Evolutionary conservation across 208 protist genomes (phyloP), one percentile per base, ranked within the genome.

Genomic region (Leishmania arabica): DNA sequence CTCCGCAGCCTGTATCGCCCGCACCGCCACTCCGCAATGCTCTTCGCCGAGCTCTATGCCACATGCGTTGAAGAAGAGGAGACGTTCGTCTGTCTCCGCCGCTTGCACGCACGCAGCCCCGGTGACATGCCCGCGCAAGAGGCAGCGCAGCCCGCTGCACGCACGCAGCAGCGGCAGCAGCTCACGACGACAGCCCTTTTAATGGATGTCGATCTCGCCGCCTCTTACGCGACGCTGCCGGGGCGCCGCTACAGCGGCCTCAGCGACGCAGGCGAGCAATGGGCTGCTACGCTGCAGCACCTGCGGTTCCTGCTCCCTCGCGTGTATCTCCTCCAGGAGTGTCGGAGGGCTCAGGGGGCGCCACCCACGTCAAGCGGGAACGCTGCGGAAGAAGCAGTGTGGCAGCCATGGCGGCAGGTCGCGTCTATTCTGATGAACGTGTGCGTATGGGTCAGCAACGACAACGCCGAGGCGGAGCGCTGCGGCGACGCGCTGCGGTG

Each of bases 361-460:
- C 49, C 42, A 51, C 45, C 27, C 2, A 51, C 21, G 31, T 17
- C 40, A 51, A 27, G 24, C 27, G 31, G 31, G 13, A 37, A 34
- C 1, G 21, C n/a, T 53, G 45, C 37, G 1, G 45, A 27, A 37
- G 45, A 27, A 11, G 34, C 3, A 24, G 21, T 81, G 56, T 84
- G 62, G 64, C 34, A 75, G 58, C 60, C 77, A 91, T 72, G 49
- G 76, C 65, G 73, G 75, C 58, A 85, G 83, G 42, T 86, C 76
- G 64, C 60, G 19, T 45, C 78, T 9, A 75, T 88, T 37, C 65
- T 93, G 15, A 89, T 94, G 86, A 95, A 96, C 71, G 91, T 94
- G 34, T 93, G 89, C 60, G 83, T 95, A 66, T 96, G 92, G 90
- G 84, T 92, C 47, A 77, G 83, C 19, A 96, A 96, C 80, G 80